Evolutionary conservation across 805 yeast species (phyloP), one percentile per base, ranked within the genome.

Genomic region (Starmerella vaccinii): DNA sequence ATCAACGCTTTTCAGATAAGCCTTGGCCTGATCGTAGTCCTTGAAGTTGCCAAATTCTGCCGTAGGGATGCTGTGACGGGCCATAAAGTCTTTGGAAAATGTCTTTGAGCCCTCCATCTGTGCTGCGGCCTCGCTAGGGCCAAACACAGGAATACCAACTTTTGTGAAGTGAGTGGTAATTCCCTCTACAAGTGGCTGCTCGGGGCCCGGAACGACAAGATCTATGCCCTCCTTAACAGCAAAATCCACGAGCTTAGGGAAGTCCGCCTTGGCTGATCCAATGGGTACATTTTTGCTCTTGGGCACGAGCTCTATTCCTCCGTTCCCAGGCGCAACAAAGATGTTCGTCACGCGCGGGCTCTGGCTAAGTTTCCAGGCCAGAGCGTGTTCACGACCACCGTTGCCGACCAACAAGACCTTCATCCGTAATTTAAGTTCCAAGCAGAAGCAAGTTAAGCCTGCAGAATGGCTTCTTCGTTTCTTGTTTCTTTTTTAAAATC

Each of bases 361-460:
- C 68, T 88, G 90, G 27, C 83, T 71, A 57, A 92, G 75, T 64
- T 83, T 85, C 96, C 96, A 89, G 15, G 86, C 84, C 54, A 92
- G 75, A 49, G 97, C 97, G 67, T 92, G 97, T 70, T 92, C 99
- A 74, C 99, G 88, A 59, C 98, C 99, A 66, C 99, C 99, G 70
- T 84, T 87, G 63, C 99, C 99, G 59, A 92, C 76, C 57, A 92
- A 81, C 55, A 92, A 79, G 59, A 92, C 69, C 66, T 84, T 86
- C 65, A 76, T 66, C 21, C 15, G 15, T 16, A 32, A 13, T 15
- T 2, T 32, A 13, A 16, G 9, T 13, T 9, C 9, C 9, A 32
- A 16, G 18, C 35, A 9, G 38, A 34, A 34, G 16, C 37, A 8
- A 7, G 22, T 19, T 2, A 10, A 27, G 22, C 27, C 22, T 18